Conservation (phyloP, 2,329 filamentous ascomycete species). For the Cladosporium colombiae region DNA sequence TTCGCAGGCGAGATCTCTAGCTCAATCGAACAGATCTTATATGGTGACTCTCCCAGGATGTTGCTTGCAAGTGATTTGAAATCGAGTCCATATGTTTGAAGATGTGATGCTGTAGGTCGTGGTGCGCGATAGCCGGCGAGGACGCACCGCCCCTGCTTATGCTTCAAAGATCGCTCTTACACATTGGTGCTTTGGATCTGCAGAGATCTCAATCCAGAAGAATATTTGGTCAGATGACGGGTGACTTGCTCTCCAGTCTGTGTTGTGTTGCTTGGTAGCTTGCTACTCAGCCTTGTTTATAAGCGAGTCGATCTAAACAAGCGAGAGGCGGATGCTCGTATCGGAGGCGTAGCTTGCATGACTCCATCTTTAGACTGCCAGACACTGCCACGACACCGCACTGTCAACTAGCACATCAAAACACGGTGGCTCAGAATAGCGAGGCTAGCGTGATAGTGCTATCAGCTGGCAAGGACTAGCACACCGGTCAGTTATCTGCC, state of each 20-base stretch:
- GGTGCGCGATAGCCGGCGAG: neutral
- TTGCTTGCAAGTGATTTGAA: neutral
- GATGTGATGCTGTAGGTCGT: neutral
- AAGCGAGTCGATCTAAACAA: constrained; percentile 55
- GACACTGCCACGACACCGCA: neutral
- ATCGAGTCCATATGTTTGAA: neutral
- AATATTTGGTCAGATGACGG: no score
- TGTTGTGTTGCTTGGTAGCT: neutral
- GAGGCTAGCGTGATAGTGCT: neutral
- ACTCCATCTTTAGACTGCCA: neutral
- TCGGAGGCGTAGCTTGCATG: constrained; percentile 71
- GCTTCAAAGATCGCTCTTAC: neutral
- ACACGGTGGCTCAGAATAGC: neutral
- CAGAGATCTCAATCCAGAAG: no score
- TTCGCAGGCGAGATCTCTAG: no score
- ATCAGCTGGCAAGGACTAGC: no score
- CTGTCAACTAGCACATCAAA: neutral
- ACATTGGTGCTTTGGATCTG: no score
- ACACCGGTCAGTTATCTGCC: neutral
- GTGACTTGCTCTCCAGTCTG: neutral
- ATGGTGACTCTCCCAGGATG: neutral
- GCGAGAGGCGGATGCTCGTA: constrained; percentile 60
- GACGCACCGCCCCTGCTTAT: neutral
- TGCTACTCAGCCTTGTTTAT: neutral
- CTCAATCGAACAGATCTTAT: neutral